Percentiles rank a stretch among this genome's conserved stretches.
Conservation (phyloP, 2,329 filamentous ascomycete genomes). For the Keithomyces neogunnii region DNA sequence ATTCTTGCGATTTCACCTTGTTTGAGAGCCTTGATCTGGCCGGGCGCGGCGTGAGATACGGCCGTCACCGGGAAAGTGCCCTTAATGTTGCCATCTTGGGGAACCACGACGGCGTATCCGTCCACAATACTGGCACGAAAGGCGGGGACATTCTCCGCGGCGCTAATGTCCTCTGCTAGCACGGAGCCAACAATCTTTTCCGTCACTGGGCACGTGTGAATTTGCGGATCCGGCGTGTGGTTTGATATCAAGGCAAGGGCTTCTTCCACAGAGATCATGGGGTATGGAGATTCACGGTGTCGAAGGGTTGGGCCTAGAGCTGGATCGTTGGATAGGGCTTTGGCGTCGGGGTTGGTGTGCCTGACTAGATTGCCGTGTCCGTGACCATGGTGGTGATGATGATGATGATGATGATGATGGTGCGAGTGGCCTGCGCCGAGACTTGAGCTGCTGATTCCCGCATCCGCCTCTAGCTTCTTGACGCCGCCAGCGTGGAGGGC, state of each 20-base stretch:
- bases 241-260: slow-evolving; percentile 66
- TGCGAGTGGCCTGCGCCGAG: slow-evolving; percentile 23
- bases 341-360: slow-evolving; percentile 48
- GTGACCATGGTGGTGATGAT: slow-evolving; percentile 37
- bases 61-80: slow-evolving; percentile 80
- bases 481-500: slow-evolving; percentile 71
- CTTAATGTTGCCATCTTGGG: slow-evolving; percentile 54
- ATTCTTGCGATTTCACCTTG: slow-evolving; percentile 78
- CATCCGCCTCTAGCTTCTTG: slow-evolving; percentile 75
- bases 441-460: slow-evolving; percentile 45
- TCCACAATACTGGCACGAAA: slow-evolving; percentile 96
- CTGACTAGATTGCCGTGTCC: slow-evolving; percentile 56
- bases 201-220: slow-evolving; percentile 52
- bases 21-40: slow-evolving; percentile 54
- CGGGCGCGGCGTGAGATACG: slow-evolving; percentile 76
- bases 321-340: slow-evolving; percentile 47
- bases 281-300: slow-evolving; percentile 80
- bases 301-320: slow-evolving; percentile 56
- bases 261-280: slow-evolving; percentile 80
- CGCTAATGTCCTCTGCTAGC: slow-evolving; percentile 73
- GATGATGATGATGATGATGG: slow-evolving; percentile 26
- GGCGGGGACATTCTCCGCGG: slow-evolving; percentile 77
- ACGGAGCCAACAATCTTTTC: slow-evolving; percentile 64
- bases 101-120: slow-evolving; percentile 78
- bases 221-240: slow-evolving; percentile 57